phyloP scores from a whole-genome alignment of 2,329 filamentous ascomycete genomes.

The Colletotrichum chlorophyti region DNA sequence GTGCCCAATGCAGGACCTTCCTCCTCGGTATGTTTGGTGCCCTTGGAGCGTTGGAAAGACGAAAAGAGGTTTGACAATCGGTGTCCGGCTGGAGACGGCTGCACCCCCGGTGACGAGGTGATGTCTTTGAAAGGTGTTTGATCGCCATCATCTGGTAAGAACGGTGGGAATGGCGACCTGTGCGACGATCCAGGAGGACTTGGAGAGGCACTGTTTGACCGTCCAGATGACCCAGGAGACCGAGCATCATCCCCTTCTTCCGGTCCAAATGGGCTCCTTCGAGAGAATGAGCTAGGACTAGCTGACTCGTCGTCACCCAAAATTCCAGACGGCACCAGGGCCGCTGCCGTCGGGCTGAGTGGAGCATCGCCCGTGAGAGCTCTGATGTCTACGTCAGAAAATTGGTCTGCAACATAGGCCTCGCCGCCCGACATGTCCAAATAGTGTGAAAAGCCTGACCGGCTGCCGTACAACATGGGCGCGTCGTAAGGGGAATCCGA shows the following conservation, averaged over 20 bases:
- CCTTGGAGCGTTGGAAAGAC: conserved; percentile 65
- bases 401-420: conserved; percentile 38
- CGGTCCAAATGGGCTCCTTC: conserved; percentile 44
- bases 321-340: conserved; percentile 73
- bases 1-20: conserved; percentile 72
- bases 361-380: conserved; percentile 69
- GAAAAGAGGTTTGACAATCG: conserved; percentile 62
- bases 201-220: conserved; percentile 63
- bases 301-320: conserved; percentile 69
- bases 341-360: conserved; percentile 78
- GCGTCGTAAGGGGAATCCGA: conserved; percentile 53
- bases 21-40: conserved; percentile 60
- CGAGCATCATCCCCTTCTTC: conserved; percentile 55
- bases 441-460: conserved; percentile 60
- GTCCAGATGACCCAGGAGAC: conserved; percentile 66
- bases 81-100: conserved; percentile 39
- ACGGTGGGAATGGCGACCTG: conserved; percentile 61
- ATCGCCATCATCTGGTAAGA: conserved; percentile 53
- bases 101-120: conserved; percentile 49
- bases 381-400: conserved; percentile 69
- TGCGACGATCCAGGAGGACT: conserved; percentile 68
- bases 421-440: conserved; percentile 53
- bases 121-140: conserved; percentile 46
- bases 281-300: conserved; percentile 43
- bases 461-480: conserved; percentile 59